Conservation (phyloP, 2,329 filamentous ascomycete genomes). For the Aspergillus ruber region DNA sequence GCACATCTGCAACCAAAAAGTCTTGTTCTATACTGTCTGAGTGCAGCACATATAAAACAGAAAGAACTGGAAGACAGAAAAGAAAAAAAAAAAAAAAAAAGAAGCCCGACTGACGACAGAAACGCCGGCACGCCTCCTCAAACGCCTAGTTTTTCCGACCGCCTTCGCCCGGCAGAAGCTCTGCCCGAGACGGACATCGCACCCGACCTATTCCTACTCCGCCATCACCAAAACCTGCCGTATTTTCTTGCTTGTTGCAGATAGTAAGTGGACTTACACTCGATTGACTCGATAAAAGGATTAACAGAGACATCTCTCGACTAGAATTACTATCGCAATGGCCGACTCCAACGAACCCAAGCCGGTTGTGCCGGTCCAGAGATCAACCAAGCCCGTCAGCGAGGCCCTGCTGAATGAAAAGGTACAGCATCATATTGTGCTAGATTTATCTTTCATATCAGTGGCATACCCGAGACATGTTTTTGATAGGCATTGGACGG, state of each 20-base stretch:
- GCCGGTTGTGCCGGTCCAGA: slow-evolving; percentile 60
- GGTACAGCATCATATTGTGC: slow-evolving; percentile 48
- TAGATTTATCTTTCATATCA: neutral
- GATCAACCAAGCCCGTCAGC: slow-evolving; percentile 75
- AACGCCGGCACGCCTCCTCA: neutral
- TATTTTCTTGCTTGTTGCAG: slow-evolving; percentile 4
- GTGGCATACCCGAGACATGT: neutral
- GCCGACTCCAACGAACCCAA: slow-evolving; percentile 50
- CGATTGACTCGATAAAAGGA: neutral
- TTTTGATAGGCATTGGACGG: neutral
- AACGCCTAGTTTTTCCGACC: slow-evolving; percentile 32
- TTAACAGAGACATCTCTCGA: slow-evolving; percentile 10
- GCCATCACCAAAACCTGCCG: slow-evolving; percentile 7
- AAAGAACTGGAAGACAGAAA: slow-evolving; percentile 2
- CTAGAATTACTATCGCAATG: slow-evolving; percentile 39
- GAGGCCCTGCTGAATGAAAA: slow-evolving; percentile 98
- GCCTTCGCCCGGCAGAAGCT: slow-evolving; percentile 28
- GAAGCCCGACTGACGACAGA: slow-evolving; percentile 8
- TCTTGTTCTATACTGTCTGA: neutral
- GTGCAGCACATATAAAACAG: neutral
- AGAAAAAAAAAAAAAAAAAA: slow-evolving; percentile 21
- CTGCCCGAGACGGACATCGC: slow-evolving; percentile 11
- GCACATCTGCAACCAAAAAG: neutral
- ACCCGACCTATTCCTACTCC: slow-evolving; percentile 17
- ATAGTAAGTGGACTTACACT: slow-evolving; percentile 7